A percentile compares a stretch with the other conserved stretches of the same genome.
These are phyloP conservation scores for Tylopilus sp. DNA, from an alignment of 1,284 basidiomycete genomes.

Conservation along the genomic window DNA sequence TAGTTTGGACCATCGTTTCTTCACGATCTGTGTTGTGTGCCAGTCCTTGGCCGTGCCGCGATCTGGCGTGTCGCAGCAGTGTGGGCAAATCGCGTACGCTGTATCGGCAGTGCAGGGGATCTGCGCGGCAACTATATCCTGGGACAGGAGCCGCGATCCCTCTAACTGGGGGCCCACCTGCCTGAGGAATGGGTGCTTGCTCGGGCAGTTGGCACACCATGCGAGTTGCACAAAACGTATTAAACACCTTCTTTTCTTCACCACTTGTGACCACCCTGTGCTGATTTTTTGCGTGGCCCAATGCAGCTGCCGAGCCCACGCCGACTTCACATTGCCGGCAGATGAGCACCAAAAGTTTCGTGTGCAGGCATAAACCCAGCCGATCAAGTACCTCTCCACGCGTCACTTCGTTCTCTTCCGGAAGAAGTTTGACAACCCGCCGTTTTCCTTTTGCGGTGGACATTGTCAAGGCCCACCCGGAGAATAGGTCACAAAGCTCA, in stretches of 20 bases:
- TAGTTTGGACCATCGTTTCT: slow-evolving; percentile 5
- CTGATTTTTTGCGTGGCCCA: slow-evolving; percentile 8
- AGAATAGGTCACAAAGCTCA: too few relatives aligned
- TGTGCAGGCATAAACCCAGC: slow-evolving; percentile 2
- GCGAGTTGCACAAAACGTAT: neutral
- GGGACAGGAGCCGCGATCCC: neutral
- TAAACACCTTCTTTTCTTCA: neutral
- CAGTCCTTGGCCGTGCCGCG: neutral
- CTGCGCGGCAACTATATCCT: slow-evolving; percentile 9
- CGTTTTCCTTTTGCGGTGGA: neutral
- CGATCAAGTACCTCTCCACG: neutral
- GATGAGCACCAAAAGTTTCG: slow-evolving; percentile 6
- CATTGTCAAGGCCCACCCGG: too few relatives aligned
- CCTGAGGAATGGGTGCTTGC: neutral
- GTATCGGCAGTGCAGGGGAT: slow-evolving; percentile 5
- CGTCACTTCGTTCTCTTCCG: neutral
- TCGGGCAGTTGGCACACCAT: neutral
- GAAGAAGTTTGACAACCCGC: slow-evolving; percentile 1
- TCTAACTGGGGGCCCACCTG: slow-evolving; percentile 8
- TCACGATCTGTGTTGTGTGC: neutral
- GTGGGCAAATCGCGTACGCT: slow-evolving; percentile 5
- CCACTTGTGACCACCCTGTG: neutral
- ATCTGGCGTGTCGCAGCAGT: neutral
- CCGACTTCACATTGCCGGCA: slow-evolving; percentile 1
- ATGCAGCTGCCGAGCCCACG: neutral